Conservation (phyloP, 306 rosid species). For the Acacia melanoxylon region DNA sequence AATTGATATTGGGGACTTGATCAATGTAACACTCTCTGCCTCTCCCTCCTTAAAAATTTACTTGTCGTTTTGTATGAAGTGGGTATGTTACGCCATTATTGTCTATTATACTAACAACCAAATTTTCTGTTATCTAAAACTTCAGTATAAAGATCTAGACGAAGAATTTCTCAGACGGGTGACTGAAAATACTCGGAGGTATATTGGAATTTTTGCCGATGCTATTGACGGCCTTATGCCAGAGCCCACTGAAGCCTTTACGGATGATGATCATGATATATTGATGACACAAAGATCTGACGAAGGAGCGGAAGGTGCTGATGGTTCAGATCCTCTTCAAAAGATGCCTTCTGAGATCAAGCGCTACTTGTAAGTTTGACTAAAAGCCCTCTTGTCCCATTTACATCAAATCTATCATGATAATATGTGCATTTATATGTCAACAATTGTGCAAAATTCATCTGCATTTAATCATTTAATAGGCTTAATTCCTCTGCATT, state of each 20-base stretch:
- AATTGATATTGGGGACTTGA: slow-evolving; percentile 82
- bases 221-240: slow-evolving; percentile 17
- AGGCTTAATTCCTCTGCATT: not conserved
- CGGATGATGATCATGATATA: slow-evolving; percentile 93
- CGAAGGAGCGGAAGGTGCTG: slow-evolving; percentile 70
- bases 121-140: not conserved
- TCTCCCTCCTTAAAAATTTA: not conserved
- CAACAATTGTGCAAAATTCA: not conserved
- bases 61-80: not conserved
- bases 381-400: not conserved
- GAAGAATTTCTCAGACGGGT: slow-evolving; percentile 85
- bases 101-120: not conserved
- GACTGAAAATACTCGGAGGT: slow-evolving; percentile 78
- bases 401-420: not conserved
- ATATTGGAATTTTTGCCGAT: slow-evolving; percentile 2
- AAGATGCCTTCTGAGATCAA: slow-evolving; percentile 49
- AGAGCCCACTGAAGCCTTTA: slow-evolving; percentile 64
- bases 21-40: slow-evolving; percentile 45
- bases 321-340: slow-evolving; percentile 79
- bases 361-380: slow-evolving; percentile 74
- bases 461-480: not conserved
- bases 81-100: not conserved
- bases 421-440: not conserved
- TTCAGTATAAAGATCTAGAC: slow-evolving; percentile 76
- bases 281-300: slow-evolving; percentile 94